phyloP scores from a whole-genome alignment of 805 yeast species.

The Yarrowia sp. region DNA sequence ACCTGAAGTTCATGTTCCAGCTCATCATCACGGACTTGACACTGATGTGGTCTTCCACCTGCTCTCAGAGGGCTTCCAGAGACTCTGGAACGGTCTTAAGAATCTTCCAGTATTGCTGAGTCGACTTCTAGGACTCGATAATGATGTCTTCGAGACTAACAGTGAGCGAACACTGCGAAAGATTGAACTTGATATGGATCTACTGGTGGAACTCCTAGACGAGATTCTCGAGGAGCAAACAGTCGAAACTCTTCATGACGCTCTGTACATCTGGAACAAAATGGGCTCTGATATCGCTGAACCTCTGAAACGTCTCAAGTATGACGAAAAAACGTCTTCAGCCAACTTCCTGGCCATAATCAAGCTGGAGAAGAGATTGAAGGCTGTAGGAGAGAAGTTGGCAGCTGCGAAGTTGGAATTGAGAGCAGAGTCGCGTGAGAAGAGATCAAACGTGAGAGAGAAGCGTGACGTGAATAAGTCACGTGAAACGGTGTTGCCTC shows the following conservation, averaged over 20 bases:
- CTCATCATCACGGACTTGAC: not conserved
- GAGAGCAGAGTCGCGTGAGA: not conserved
- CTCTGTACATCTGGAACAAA: constrained; percentile 9
- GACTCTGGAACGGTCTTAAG: constrained; percentile 8
- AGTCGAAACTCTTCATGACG: not conserved
- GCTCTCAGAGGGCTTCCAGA: not conserved
- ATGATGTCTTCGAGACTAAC: constrained; percentile 1
- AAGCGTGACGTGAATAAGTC: not conserved
- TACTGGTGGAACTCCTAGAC: not conserved
- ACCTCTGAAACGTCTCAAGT: constrained; percentile 1
- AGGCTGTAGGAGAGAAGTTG: not conserved
- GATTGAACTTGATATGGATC: constrained; percentile 10
- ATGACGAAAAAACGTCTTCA: not conserved
- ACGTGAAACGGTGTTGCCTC: not conserved
- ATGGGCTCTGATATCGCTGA: constrained; percentile 12
- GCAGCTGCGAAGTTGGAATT: not conserved
- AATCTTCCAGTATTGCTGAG: not conserved
- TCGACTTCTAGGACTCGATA: constrained; percentile 10
- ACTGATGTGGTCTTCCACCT: not conserved
- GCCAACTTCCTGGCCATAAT: constrained; percentile 18
- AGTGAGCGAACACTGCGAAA: not conserved
- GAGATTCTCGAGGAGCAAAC: constrained; percentile 8
- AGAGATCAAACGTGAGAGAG: too few relatives aligned
- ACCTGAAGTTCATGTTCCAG: not conserved
- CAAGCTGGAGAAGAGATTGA: constrained; percentile 6